Percentiles rank a stretch among this genome's conserved stretches.
Conservation (phyloP, 352 stramenopile species). For the Lagenidium giganteum region DNA sequence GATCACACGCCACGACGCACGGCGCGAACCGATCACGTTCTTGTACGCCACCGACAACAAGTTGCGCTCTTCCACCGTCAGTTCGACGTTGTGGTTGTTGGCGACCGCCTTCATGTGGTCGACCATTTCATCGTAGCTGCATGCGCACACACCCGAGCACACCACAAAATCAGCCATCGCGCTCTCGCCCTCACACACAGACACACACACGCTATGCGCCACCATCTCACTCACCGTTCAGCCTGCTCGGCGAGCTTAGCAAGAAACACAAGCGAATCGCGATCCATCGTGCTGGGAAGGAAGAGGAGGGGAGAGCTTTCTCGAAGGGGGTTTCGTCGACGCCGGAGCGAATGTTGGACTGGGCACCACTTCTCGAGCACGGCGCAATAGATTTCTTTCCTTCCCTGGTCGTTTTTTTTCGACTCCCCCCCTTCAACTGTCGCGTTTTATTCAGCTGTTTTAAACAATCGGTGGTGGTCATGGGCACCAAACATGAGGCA, state of each 20-base stretch:
- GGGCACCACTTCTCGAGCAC: too few species aligned
- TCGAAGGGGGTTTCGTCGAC: too few species aligned
- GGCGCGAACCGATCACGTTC: conserved; percentile 20
- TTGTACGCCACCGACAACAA: conserved; percentile 27
- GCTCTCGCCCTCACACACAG: conserved; percentile 56
- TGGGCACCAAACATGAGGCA: too few species aligned
- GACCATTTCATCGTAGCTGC: conserved; percentile 26
- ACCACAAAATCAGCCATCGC: conserved; percentile 89
- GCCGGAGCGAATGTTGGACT: too few species aligned
- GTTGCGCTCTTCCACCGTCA: conserved; percentile 33
- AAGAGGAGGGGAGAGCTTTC: too few species aligned
- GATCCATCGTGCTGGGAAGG: conserved; percentile 18
- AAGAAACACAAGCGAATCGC: conserved; percentile 26
- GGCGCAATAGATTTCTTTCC: too few species aligned
- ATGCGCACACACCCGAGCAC: conserved; percentile 7
- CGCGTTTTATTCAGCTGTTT: too few species aligned
- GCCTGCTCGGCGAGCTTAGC: conserved; percentile 28
- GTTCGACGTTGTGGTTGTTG: conserved; percentile 9
- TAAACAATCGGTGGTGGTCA: too few species aligned
- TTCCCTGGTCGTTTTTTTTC: too few species aligned
- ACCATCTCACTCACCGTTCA: too few species aligned
- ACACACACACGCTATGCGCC: conserved; percentile 50
- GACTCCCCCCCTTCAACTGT: too few species aligned
- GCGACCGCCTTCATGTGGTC: conserved; percentile 20
- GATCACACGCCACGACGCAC: conserved; percentile 23